Base-by-base conservation (phyloP, 2,329 filamentous ascomycete genomes). In the Colletotrichum phormii region DNA sequence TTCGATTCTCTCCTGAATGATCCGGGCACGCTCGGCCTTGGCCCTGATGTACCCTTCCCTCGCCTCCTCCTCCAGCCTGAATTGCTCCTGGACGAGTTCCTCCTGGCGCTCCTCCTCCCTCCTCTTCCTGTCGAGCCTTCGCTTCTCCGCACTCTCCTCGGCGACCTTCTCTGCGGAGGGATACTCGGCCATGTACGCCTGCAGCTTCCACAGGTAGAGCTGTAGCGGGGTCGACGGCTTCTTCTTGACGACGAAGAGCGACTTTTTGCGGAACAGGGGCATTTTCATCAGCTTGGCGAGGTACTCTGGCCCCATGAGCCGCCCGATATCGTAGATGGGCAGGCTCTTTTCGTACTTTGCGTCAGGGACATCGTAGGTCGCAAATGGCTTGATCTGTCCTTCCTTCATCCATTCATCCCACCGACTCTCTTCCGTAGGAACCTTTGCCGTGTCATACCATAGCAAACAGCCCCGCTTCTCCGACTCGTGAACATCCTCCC, bases 201-300 rank as follows among this genome's bases (percentile, higher is more conserved):
- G 87, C 9, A 92, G 78, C 73, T 86, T 88, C 90, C 90, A 92
- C 8, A 92, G 81, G 65, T 85, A 82, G 67, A 85, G 69, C 78
- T 90, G 87, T 58, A 90, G 61, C 15, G 82, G 78, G 26, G 83
- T 77, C 80, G 82, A 73, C 80, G 82, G 78, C 49, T 79, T 77
- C 60, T 77, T 80, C 15, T 66, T 55, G 66, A 89, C 76, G 72
- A 90, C 80, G 64, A 86, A 82, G 24, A 87, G 71, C 26, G 67
- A 53, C 2, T 82, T 82, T 3, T 73, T 67, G 11, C 42, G 61
- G 42, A 75, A 76, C 9, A 75, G 9, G 7, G 71, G 51, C 2
- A 60, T 53, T 46, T 68, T 53, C 11, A 18, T 33, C 22, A 92
- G 71, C 37, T 81, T 79, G 18, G 78, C 76, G 0, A 87, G 64